phyloP scores from a whole-genome alignment of 129 eudicot species.

The Flaveria linearis region DNA sequence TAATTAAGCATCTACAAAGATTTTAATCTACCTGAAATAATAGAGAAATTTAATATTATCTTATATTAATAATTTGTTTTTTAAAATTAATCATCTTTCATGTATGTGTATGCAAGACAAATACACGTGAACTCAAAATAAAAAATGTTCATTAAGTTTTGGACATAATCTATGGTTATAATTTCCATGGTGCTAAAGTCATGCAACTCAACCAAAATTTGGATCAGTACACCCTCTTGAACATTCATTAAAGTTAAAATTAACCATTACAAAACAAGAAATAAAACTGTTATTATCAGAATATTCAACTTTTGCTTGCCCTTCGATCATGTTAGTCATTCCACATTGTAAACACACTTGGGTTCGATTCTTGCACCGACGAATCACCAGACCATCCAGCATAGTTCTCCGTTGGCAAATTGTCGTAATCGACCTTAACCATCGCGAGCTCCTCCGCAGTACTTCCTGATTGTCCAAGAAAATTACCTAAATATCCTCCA shows the following conservation, averaged over 20 bases:
- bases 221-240: conserved; percentile 37
- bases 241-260: conserved; percentile 37
- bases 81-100: too few relatives aligned
- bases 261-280: conserved; percentile 33
- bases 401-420: conserved; percentile 54
- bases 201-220: conserved; percentile 16
- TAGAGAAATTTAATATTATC: too few relatives aligned
- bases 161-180: not conserved
- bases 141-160: not conserved
- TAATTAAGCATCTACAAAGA: too few relatives aligned
- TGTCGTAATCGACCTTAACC: conserved; percentile 92
- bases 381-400: conserved; percentile 83
- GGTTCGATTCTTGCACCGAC: conserved; percentile 68
- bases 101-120: not conserved
- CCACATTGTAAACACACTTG: conserved; percentile 94
- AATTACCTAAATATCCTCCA: conserved; percentile 67
- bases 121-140: conserved; percentile 3
- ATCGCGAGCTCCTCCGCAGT: conserved; percentile 49
- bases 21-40: too few relatives aligned
- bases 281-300: conserved; percentile 42
- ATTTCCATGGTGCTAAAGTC: not conserved
- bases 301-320: conserved; percentile 30
- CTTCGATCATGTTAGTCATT: conserved; percentile 49
- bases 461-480: conserved; percentile 50
- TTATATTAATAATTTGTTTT: too few relatives aligned